Evolutionary conservation across 805 yeast species (phyloP).

Genomic region (Babjeviella inositovora): DNA sequence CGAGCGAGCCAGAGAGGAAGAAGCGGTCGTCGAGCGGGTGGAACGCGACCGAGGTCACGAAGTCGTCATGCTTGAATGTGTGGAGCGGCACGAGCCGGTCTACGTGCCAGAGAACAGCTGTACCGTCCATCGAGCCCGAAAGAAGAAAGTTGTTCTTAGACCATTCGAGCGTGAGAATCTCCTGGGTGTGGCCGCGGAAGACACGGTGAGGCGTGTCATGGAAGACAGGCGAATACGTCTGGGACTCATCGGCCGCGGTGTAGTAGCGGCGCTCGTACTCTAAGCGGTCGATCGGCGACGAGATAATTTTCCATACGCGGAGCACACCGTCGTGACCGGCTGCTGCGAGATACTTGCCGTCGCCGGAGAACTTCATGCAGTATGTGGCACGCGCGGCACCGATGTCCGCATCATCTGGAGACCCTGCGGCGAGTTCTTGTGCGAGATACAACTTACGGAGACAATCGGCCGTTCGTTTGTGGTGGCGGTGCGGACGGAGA

Average conservation of each 20-base stretch:
- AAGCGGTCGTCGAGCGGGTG: conserved; percentile 83
- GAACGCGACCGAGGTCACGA: conserved; percentile 66
- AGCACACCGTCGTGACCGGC: conserved; percentile 67
- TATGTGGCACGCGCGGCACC: too few species aligned
- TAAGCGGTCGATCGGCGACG: conserved; percentile 54
- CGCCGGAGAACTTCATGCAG: conserved; percentile 46
- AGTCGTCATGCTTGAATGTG: conserved; percentile 59
- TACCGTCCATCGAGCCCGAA: conserved; percentile 64
- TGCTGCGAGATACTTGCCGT: conserved; percentile 73
- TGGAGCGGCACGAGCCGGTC: conserved; percentile 48
- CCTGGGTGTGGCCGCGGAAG: conserved; percentile 52
- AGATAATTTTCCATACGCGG: conserved; percentile 66
- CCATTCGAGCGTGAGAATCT: conserved; percentile 74
- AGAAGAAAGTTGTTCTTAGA: conserved; percentile 67
- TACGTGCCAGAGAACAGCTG: conserved; percentile 76
- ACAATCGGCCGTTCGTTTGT: too few species aligned
- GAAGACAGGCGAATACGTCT: conserved; percentile 64
- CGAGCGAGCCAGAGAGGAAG: conserved; percentile 70
- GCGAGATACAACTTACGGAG: too few species aligned
- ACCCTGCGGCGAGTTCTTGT: too few species aligned
- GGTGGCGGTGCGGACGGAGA: too few species aligned
- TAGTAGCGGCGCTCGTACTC: conserved; percentile 12
- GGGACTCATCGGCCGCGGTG: conserved; percentile 4
- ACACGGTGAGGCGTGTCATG: conserved; percentile 44
- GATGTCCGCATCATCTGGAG: too few species aligned